Evolutionary conservation across 2,329 filamentous ascomycete species (phyloP).

Genomic region (Alternaria ventricosa): DNA sequence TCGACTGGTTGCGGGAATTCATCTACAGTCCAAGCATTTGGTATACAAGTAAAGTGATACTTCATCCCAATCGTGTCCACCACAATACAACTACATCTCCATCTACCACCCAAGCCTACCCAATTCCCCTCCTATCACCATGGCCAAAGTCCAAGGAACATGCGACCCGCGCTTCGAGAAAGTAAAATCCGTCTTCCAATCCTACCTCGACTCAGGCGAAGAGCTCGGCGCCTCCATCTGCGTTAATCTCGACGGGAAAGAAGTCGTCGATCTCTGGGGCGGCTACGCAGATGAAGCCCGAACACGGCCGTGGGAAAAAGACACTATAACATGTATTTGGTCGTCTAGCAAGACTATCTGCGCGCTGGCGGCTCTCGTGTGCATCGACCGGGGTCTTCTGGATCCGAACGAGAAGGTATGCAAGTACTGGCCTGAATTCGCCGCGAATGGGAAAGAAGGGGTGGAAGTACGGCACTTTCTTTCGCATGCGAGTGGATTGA

Average conservation of each 20-base stretch:
- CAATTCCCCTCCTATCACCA: background rate
- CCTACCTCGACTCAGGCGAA: slow-evolving; percentile 14
- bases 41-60: background rate
- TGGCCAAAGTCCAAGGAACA: slow-evolving; percentile 18
- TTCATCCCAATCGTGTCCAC: background rate
- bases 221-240: slow-evolving; percentile 26
- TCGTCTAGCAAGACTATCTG: slow-evolving; percentile 22
- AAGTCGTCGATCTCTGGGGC: slow-evolving; percentile 28
- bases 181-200: slow-evolving; percentile 15
- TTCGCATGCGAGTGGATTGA: slow-evolving; percentile 20
- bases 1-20: accelerated
- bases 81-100: background rate
- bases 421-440: slow-evolving; percentile 31
- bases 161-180: slow-evolving; percentile 20
- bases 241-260: slow-evolving; percentile 23
- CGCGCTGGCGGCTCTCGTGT: slow-evolving; percentile 18
- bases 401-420: slow-evolving; percentile 22
- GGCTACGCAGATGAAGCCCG: slow-evolving; percentile 17
- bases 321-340: slow-evolving; percentile 27
- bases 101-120: background rate
- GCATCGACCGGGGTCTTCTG: slow-evolving; percentile 20
- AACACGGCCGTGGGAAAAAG: slow-evolving; percentile 17
- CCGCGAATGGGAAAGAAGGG: slow-evolving; percentile 19
- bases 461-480: slow-evolving; percentile 24
- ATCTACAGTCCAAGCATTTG: background rate